Percentiles rank a stretch among this genome's conserved stretches.
Conservation (phyloP, 2,329 filamentous ascomycete genomes). For the Fusarium haematococcum region DNA sequence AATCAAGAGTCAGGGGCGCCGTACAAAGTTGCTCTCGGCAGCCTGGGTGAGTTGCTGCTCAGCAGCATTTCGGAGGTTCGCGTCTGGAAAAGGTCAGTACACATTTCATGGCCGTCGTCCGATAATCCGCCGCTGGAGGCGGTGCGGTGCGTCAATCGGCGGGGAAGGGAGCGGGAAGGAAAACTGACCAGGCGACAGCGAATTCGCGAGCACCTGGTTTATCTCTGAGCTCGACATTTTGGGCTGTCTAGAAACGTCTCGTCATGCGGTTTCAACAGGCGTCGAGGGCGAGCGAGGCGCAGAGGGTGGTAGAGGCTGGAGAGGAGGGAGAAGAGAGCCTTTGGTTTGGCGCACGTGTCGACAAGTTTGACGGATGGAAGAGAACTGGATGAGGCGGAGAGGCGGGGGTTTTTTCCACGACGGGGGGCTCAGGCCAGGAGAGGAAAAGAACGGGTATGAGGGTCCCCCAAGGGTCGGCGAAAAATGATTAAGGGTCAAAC, state of each 20-base stretch:
- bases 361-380: constrained; percentile 44
- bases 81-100: constrained; percentile 72
- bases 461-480: constrained; percentile 11
- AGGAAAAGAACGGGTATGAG: constrained; percentile 44
- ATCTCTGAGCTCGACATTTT: constrained; percentile 87
- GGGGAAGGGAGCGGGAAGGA: constrained; percentile 30
- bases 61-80: constrained; percentile 86
- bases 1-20: constrained; percentile 45
- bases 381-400: constrained; percentile 45
- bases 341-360: constrained; percentile 47
- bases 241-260: constrained; percentile 50
- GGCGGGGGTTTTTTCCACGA: constrained; percentile 44
- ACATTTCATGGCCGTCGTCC: constrained; percentile 18
- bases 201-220: constrained; percentile 97
- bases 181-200: constrained; percentile 88
- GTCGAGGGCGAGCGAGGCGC: constrained; percentile 39
- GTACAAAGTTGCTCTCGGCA: constrained; percentile 94
- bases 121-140: constrained; percentile 5
- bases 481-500: constrained; percentile 30
- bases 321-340: constrained; percentile 35
- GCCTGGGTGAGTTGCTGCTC: constrained; percentile 95
- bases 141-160: constrained; percentile 11
- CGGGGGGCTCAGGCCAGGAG: constrained; percentile 35
- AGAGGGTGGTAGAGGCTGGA: constrained; percentile 12
- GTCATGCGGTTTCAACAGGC: constrained; percentile 52